These are phyloP conservation scores for Lachancea waltii DNA, from an alignment of 805 yeast genomes.

Conservation along the genomic window DNA sequence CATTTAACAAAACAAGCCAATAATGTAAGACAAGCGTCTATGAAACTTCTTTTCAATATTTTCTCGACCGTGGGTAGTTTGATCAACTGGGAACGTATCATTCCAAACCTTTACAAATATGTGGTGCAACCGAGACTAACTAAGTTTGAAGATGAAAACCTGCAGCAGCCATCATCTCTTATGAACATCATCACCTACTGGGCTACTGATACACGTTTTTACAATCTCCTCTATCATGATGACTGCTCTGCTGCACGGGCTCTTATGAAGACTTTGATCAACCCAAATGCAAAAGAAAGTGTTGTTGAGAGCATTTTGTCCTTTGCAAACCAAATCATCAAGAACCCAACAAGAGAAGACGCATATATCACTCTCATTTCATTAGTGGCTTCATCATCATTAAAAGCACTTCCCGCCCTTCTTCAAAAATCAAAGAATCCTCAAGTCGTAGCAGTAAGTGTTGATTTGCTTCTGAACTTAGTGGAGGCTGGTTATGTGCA, in stretches of 20 bases:
- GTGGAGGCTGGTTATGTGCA: slow-evolving; percentile 54
- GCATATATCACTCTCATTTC: slow-evolving; percentile 47
- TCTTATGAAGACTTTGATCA: slow-evolving; percentile 47
- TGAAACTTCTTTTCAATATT: slow-evolving; percentile 54
- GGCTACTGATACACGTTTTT: slow-evolving; percentile 42
- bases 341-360: slow-evolving; percentile 36
- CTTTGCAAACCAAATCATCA: slow-evolving; percentile 44
- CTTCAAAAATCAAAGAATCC: slow-evolving; percentile 35
- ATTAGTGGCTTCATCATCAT: slow-evolving; percentile 50
- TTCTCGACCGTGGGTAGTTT: slow-evolving; percentile 46
- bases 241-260: slow-evolving; percentile 49
- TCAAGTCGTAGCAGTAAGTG: slow-evolving; percentile 46
- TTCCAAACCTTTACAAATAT: slow-evolving; percentile 43
- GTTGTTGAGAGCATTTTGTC: slow-evolving; percentile 53
- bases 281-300: slow-evolving; percentile 55
- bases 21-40: slow-evolving; percentile 57
- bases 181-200: slow-evolving; percentile 59
- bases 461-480: slow-evolving; percentile 44
- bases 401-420: slow-evolving; percentile 45
- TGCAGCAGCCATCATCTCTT: slow-evolving; percentile 76
- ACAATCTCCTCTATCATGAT: slow-evolving; percentile 49
- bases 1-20: slow-evolving; percentile 42
- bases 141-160: slow-evolving; percentile 66
- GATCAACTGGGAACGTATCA: slow-evolving; percentile 51
- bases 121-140: slow-evolving; percentile 60